These are phyloP conservation scores for Lepidium africanum DNA, from an alignment of 345 rosid genomes.

Conservation along the genomic window DNA sequence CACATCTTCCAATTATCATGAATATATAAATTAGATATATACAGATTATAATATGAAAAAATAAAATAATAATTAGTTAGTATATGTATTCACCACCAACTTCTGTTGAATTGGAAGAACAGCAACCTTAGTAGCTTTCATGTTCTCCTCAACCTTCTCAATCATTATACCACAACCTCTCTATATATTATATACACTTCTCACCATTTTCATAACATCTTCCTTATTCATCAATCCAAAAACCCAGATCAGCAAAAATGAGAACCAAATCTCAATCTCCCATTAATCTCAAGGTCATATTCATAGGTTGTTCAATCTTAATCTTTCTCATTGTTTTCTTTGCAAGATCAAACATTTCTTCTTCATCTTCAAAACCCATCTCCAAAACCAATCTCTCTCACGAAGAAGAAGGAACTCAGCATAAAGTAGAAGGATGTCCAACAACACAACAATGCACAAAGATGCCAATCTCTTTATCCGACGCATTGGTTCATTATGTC, in stretches of 20 bases:
- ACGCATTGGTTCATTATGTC: slow-evolving; percentile 70
- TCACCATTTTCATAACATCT: not conserved
- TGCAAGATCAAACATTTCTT: slow-evolving; percentile 21
- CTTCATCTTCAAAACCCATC: slow-evolving; percentile 11
- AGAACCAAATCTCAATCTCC: slow-evolving; percentile 23
- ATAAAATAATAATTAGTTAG: slow-evolving; percentile 2
- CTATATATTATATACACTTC: not conserved
- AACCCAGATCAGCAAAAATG: not conserved
- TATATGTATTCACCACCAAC: slow-evolving; percentile 19
- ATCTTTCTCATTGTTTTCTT: slow-evolving; percentile 13
- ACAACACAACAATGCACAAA: slow-evolving; percentile 41
- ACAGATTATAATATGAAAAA: not conserved
- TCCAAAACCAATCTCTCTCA: slow-evolving; percentile 14
- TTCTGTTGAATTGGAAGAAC: slow-evolving; percentile 24
- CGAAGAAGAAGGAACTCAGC: slow-evolving; percentile 3
- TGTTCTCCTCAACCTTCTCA: slow-evolving; percentile 31
- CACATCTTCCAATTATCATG: slow-evolving; percentile 19
- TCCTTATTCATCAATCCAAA: not conserved
- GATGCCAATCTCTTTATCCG: slow-evolving; percentile 55
- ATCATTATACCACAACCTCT: not conserved
- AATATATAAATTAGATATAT: not conserved
- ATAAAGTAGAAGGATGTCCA: slow-evolving; percentile 18
- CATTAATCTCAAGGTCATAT: slow-evolving; percentile 21
- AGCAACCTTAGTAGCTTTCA: slow-evolving; percentile 34
- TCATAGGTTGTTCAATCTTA: slow-evolving; percentile 20